These are phyloP conservation scores for Fusarium luffae DNA, from an alignment of 2,329 filamentous ascomycete species.

Conservation along the genomic window DNA sequence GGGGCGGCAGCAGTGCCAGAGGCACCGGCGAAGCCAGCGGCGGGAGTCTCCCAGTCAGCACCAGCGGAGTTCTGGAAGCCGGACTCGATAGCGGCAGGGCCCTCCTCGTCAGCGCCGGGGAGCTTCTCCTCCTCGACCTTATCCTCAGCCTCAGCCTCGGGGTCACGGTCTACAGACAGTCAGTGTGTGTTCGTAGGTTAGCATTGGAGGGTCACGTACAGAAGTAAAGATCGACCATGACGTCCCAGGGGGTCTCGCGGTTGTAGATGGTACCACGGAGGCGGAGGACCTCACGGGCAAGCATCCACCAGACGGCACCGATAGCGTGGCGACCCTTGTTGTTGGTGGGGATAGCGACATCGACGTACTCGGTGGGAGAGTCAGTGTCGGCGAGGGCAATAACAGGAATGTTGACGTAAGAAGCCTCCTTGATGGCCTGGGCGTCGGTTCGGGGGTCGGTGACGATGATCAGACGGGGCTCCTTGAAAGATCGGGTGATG, in stretches of 20 bases:
- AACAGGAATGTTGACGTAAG: constrained; percentile 99
- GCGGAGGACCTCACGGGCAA: constrained; percentile 99
- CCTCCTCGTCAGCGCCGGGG: constrained; percentile 85
- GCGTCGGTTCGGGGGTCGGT: constrained; percentile 99
- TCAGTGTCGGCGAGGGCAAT: constrained; percentile 99
- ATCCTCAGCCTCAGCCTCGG: constrained; percentile 99
- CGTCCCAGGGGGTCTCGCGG: constrained; percentile 98
- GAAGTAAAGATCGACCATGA: constrained; percentile 99
- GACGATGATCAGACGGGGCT: constrained; percentile 98
- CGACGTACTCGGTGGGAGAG: constrained; percentile 99
- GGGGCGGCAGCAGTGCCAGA: constrained; percentile 57
- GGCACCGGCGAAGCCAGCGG: constrained; percentile 75
- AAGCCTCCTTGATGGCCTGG: constrained; percentile 99
- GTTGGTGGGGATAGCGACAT: constrained; percentile 99
- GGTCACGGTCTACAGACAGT: constrained; percentile 82
- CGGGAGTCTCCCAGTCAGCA: constrained; percentile 88
- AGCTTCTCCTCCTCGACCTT: constrained; percentile 95
- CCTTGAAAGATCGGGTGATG: constrained; percentile 99
- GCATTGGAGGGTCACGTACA: constrained; percentile 63
- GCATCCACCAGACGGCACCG: constrained; percentile 99
- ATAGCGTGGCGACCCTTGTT: constrained; percentile 99
- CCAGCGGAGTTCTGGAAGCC: constrained; percentile 72
- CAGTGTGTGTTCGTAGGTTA: constrained; percentile 9
- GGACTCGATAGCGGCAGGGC: constrained; percentile 79
- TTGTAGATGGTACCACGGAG: constrained; percentile 95